Evolutionary conservation across 2,329 filamentous ascomycete species (phyloP), one percentile per base, ranked within the genome.

Genomic region (Cryphonectria japonica): DNA sequence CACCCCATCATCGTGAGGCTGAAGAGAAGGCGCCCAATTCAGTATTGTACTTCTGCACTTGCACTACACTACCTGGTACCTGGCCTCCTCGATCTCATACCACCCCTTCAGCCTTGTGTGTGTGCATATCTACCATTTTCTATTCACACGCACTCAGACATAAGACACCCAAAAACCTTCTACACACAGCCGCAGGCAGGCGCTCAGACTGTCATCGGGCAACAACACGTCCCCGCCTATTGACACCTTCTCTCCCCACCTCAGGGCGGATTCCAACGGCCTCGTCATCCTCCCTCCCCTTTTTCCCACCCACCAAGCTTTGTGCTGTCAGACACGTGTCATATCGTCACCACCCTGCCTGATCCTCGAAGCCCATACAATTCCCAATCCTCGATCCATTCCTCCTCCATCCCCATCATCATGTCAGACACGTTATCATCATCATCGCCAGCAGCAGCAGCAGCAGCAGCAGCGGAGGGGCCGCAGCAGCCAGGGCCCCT

Each of bases 401-500:
- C 43, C 16, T 14, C 46, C 22, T 7, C 22, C 22, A 22, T 7
- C 9, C 19, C 22, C 46, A 13, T 34, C 70, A 29, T 22, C 41
- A 62, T 62, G 43, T 37, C 43, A 52, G 59, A 63, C 26, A 62
- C 57, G 59, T 43, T 26, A 43, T 2, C 61, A 61, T 9, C 59
- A 62, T 16, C 16, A 16, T 14, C 62, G 14, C 3, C 34, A 34
- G 34, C 34, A 34, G 34, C 34, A 34, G 26, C 59, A 34, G 39
- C 61, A 63, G 39, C 34, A 29, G 32, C n/a, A 7, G 60, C n/a
- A 11, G 37, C 32, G 37, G 60, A 34, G 19, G 39, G n/a, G n/a
- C 37, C 74, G 37, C 73, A 76, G 39, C 80, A 83, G 34, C 87
- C 87, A 34, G 84, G 86, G 22, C 81, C 90, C 74, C 86, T 97